Conservation (phyloP, 768 basidiomycete genomes). For the Amanita exitialis region DNA sequence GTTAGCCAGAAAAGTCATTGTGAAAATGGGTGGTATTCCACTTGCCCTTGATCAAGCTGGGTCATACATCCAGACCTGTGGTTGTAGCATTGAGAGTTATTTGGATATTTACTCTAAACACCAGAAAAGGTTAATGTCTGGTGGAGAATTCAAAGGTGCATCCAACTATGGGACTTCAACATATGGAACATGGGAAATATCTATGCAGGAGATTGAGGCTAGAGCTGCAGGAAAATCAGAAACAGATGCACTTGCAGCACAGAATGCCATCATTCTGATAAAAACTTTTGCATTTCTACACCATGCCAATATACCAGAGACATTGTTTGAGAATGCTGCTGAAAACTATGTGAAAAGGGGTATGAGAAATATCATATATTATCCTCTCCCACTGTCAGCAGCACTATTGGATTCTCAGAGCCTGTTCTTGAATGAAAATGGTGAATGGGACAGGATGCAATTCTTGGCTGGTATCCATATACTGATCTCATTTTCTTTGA, state of each 20-base stretch:
- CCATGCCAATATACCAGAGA: not conserved
- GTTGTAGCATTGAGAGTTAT: no score
- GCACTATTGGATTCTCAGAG: not conserved
- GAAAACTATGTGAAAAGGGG: not conserved
- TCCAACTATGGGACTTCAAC: not conserved
- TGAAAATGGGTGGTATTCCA: no score
- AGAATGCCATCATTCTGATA: not conserved
- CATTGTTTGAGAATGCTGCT: not conserved
- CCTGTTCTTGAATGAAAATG: not conserved
- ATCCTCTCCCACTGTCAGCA: not conserved
- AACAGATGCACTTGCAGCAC: not conserved
- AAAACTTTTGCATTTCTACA: not conserved
- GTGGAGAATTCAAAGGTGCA: not conserved
- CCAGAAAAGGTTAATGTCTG: not conserved
- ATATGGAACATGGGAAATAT: no score
- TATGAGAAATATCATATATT: not conserved
- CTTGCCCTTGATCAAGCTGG: no score
- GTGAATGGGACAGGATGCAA: slow-evolving; percentile 10
- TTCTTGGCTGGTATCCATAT: no score
- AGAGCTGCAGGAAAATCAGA: not conserved
- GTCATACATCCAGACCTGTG: no score
- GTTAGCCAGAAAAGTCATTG: no score
- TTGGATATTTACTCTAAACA: not conserved
- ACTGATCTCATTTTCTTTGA: no score
- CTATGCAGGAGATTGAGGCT: not conserved